These are phyloP conservation scores for Xylariaceae sp. DNA, from an alignment of 2,329 filamentous ascomycete genomes.

Conservation along the genomic window DNA sequence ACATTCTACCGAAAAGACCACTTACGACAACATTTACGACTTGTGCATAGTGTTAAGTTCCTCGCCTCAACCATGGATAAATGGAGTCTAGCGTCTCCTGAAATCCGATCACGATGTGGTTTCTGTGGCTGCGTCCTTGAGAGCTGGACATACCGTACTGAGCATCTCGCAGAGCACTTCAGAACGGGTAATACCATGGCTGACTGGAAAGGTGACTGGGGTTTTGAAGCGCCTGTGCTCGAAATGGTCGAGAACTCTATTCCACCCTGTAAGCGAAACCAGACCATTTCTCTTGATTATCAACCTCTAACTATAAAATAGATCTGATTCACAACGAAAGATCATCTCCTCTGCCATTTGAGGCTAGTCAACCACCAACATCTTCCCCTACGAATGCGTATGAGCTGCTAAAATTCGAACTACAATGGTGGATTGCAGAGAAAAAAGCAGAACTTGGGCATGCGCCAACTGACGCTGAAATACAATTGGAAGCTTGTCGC, in stretches of 20 bases:
- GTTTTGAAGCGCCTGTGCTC: constrained; percentile 58
- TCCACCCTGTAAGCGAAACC: constrained; percentile 56
- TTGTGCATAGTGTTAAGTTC: constrained; percentile 61
- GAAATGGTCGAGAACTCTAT: constrained; percentile 64
- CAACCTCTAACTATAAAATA: constrained; percentile 39
- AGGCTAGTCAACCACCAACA: constrained; percentile 41
- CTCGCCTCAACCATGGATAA: constrained; percentile 60
- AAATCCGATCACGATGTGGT: constrained; percentile 61
- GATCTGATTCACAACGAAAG: constrained; percentile 63
- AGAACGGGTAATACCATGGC: constrained; percentile 63
- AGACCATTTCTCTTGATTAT: constrained; percentile 29
- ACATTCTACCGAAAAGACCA: constrained; percentile 66
- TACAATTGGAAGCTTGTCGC: constrained; percentile 56
- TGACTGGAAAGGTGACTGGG: constrained; percentile 68
- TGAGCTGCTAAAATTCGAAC: constrained; percentile 56
- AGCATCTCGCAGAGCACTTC: constrained; percentile 66
- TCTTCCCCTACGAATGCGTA: constrained; percentile 55
- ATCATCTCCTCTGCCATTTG: constrained; percentile 52
- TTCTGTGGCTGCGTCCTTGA: constrained; percentile 62
- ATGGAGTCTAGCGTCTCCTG: constrained; percentile 58
- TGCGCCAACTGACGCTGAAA: constrained; percentile 47
- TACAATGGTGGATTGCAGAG: constrained; percentile 49
- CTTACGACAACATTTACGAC: constrained; percentile 60
- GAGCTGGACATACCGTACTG: constrained; percentile 57
- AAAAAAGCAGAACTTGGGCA: constrained; percentile 39